Conservation (phyloP, 192 early-diverging fungal genomes). For the Dimargaris xerosporica region DNA sequence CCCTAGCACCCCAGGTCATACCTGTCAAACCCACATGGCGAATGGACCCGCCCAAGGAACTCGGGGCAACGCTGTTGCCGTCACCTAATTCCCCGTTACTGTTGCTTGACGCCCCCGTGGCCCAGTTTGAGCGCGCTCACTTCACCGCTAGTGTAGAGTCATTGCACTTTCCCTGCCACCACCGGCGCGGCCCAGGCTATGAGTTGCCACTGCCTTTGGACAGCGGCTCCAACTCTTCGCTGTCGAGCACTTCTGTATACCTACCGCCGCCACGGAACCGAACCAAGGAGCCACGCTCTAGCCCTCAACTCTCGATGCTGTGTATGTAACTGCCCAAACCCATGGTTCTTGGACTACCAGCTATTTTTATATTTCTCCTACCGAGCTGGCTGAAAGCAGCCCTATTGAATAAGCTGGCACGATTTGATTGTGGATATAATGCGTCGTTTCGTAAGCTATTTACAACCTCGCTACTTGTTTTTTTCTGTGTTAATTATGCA, state of each 20-base stretch:
- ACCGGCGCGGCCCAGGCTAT: neutral
- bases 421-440: no score
- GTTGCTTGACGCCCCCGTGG: neutral
- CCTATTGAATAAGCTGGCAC: no score
- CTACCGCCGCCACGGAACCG: no score
- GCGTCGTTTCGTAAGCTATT: no score
- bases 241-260: neutral
- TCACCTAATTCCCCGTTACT: neutral
- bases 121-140: neutral
- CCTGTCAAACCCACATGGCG: neutral
- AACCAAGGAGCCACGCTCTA: conserved; percentile 1
- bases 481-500: no score
- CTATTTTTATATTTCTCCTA: no score
- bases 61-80: neutral
- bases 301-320: conserved; percentile 1
- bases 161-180: neutral
- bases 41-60: neutral
- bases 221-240: neutral
- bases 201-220: neutral
- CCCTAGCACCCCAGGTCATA: neutral
- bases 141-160: neutral
- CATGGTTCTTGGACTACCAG: neutral
- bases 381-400: no score
- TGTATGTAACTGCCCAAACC: neutral
- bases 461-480: no score